Evolutionary conservation across 2,329 filamentous ascomycete genomes (phyloP).

Genomic region (Penicillium sp.): DNA sequence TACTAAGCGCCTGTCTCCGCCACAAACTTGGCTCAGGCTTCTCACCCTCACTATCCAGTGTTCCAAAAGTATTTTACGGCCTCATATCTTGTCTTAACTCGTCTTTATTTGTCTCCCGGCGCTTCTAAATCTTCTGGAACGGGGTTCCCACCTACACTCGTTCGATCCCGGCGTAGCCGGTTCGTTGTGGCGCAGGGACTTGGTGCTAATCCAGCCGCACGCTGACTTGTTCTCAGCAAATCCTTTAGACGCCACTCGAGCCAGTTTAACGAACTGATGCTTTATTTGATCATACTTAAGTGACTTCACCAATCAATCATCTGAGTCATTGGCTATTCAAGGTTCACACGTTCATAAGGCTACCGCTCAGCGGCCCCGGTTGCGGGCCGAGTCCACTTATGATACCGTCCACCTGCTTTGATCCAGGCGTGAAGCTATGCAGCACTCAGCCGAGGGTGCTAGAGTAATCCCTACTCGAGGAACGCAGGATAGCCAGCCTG

Average conservation of each 20-base stretch:
- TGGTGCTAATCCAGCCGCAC: background rate
- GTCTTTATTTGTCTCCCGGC: background rate
- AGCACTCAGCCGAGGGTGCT: slow-evolving; percentile 17
- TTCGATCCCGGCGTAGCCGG: background rate
- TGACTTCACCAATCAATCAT: background rate
- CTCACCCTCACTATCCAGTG: background rate
- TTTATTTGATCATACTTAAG: background rate
- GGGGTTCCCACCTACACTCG: background rate
- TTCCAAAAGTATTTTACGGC: background rate
- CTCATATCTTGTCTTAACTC: background rate
- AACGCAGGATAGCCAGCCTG: slow-evolving; percentile 15
- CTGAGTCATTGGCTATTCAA: background rate
- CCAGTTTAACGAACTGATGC: background rate
- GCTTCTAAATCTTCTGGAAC: background rate
- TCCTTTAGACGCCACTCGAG: slow-evolving; percentile 1
- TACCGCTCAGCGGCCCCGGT: background rate
- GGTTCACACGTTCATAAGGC: background rate
- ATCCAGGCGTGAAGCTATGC: slow-evolving; percentile 24
- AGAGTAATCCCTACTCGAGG: slow-evolving; percentile 13
- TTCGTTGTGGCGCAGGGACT: slow-evolving; percentile 3
- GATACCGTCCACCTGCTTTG: slow-evolving; percentile 9
- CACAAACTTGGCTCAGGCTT: slow-evolving; percentile 1
- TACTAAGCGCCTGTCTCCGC: slow-evolving; percentile 9
- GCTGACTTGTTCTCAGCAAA: background rate
- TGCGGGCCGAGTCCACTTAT: slow-evolving; percentile 17